A percentile compares a stretch with the other conserved stretches of the same genome.
Conservation (phyloP, 2,329 filamentous ascomycete genomes). For the Talaromyces verruculosus region DNA sequence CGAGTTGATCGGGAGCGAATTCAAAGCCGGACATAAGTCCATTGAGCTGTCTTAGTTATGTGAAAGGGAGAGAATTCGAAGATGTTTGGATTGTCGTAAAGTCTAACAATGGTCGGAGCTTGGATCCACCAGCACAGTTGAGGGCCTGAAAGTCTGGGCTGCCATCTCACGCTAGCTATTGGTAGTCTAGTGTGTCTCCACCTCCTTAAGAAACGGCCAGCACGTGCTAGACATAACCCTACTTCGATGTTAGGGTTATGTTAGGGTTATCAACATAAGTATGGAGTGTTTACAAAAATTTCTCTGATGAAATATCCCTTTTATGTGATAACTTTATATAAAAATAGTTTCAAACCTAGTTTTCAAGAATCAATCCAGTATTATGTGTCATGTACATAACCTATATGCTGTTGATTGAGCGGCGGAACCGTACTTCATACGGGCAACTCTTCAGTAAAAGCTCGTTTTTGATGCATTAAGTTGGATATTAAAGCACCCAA, state of each 20-base stretch:
- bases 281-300: too few relatives aligned
- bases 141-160: conserved; percentile 7
- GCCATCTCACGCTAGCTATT: background rate
- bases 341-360: background rate
- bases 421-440: background rate
- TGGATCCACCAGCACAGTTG: conserved; percentile 10
- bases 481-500: background rate
- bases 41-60: background rate
- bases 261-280: too few relatives aligned
- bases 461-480: background rate
- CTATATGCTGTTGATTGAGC: background rate
- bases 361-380: background rate
- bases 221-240: background rate
- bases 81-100: conserved; percentile 4
- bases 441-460: background rate
- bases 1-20: background rate
- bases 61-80: background rate
- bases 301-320: background rate
- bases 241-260: background rate
- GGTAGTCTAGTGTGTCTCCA: background rate
- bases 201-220: background rate
- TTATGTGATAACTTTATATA: too few relatives aligned
- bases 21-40: background rate
- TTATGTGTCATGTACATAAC: background rate
- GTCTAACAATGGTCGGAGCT: conserved; percentile 13